Percentiles rank a stretch among this genome's conserved stretches.
phyloP scores from a whole-genome alignment of 2,329 filamentous ascomycete species.

The Mycosphaerella sp. region DNA sequence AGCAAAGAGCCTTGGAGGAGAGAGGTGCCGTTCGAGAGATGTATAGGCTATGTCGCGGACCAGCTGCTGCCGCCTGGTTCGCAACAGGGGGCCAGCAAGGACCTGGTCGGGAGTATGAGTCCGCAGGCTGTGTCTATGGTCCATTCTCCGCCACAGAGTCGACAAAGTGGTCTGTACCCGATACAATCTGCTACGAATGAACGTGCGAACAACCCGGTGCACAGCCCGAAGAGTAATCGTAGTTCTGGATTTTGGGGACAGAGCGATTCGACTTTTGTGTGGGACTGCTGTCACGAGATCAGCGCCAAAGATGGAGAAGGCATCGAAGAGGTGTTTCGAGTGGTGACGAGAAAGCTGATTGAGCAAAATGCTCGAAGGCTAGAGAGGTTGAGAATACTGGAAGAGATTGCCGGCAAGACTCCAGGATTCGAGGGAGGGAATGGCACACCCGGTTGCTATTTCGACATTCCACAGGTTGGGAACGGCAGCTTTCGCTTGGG shows the following conservation, averaged over 20 bases:
- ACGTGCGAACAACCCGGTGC: not conserved
- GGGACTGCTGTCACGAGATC: conserved; percentile 97
- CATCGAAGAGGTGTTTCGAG: conserved; percentile 91
- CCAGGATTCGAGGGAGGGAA: conserved; percentile 35
- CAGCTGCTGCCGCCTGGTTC: conserved; percentile 60
- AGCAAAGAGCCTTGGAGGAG: conserved; percentile 70
- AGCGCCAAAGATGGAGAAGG: conserved; percentile 90
- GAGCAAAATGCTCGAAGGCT: conserved; percentile 60
- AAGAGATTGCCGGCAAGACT: conserved; percentile 38
- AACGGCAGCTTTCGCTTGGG: conserved; percentile 56
- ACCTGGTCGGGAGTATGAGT: conserved; percentile 8
- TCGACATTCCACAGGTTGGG: conserved; percentile 43
- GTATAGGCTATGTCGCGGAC: conserved; percentile 92
- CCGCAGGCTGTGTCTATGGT: conserved; percentile 4
- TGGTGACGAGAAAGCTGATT: conserved; percentile 75
- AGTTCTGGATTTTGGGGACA: conserved; percentile 74
- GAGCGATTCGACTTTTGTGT: conserved; percentile 60
- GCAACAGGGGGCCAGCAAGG: not conserved
- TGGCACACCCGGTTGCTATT: conserved; percentile 38
- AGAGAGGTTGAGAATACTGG: conserved; percentile 45
- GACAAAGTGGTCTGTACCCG: conserved; percentile 42
- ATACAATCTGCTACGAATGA: conserved; percentile 35
- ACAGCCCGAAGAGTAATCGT: conserved; percentile 43
- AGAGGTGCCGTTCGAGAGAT: conserved; percentile 87
- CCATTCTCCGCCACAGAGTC: conserved; percentile 12